A percentile compares a stretch with the other conserved stretches of the same genome.
phyloP scores from a whole-genome alignment of 768 basidiomycete genomes.

The Auriculariales sp. region DNA sequence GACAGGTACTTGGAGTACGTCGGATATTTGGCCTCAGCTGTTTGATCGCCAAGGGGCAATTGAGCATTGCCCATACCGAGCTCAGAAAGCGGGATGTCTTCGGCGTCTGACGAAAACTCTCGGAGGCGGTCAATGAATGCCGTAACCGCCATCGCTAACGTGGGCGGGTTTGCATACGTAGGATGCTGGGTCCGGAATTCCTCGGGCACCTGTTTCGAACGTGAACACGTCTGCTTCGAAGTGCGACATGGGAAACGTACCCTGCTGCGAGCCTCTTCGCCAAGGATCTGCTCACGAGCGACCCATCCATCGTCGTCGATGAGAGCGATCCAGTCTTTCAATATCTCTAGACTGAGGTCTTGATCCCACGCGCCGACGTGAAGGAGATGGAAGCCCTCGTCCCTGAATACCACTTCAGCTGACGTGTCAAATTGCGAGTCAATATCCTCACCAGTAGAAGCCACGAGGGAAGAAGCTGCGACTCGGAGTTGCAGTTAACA shows the following conservation, averaged over 20 bases:
- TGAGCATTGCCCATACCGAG: constrained; percentile 55
- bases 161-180: constrained; percentile 89
- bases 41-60: constrained; percentile 24
- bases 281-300: constrained; percentile 88
- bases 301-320: constrained; percentile 96
- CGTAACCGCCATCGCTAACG: constrained; percentile 84
- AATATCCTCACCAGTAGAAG: constrained; percentile 74
- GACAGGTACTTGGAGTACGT: constrained; percentile 39
- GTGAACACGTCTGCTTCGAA: background rate
- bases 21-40: constrained; percentile 1
- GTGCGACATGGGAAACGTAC: constrained; percentile 20
- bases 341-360: constrained; percentile 78
- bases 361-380: constrained; percentile 91
- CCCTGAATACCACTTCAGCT: constrained; percentile 37
- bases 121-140: constrained; percentile 72
- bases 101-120: constrained; percentile 14
- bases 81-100: constrained; percentile 36
- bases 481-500: constrained; percentile 89
- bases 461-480: constrained; percentile 95
- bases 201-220: constrained; percentile 46
- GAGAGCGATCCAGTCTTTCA: constrained; percentile 78
- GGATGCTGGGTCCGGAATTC: constrained; percentile 93
- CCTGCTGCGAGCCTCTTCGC: constrained; percentile 91
- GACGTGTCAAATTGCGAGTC: background rate
- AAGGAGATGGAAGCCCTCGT: constrained; percentile 91